phyloP scores from a whole-genome alignment of 192 early-diverging fungal genomes.

The Coemansia sp. region DNA sequence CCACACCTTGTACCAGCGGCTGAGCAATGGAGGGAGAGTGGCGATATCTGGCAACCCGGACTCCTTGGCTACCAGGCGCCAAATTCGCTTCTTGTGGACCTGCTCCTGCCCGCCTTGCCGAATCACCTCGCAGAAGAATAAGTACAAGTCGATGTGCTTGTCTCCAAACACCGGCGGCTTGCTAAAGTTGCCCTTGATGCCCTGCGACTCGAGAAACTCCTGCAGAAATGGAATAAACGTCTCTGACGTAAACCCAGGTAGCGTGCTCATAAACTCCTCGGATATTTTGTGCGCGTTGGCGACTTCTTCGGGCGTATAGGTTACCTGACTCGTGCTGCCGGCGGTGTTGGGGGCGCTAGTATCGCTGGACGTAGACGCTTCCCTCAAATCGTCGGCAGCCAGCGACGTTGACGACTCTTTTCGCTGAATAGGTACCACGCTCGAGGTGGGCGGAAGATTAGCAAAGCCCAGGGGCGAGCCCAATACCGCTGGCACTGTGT shows the following conservation, averaged over 20 bases:
- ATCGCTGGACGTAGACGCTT: constrained; percentile 44
- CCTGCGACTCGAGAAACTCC: constrained; percentile 42
- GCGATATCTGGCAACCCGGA: constrained; percentile 42
- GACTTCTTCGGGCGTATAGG: constrained; percentile 43
- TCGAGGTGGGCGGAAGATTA: constrained; percentile 18
- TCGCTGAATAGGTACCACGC: constrained; percentile 19
- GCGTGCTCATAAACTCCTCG: constrained; percentile 38
- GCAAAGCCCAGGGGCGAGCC: constrained; percentile 24
- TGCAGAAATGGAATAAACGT: constrained; percentile 43
- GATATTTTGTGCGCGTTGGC: constrained; percentile 36
- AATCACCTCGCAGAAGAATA: constrained; percentile 51
- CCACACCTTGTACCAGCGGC: constrained; percentile 55
- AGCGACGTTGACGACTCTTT: constrained; percentile 33
- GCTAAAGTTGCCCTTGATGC: constrained; percentile 33
- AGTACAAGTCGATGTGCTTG: constrained; percentile 35
- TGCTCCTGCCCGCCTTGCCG: constrained; percentile 46
- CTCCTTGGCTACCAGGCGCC: constrained; percentile 51
- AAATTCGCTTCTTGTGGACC: constrained; percentile 44
- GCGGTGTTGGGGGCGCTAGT: constrained; percentile 8
- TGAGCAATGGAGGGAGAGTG: constrained; percentile 49
- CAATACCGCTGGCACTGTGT: constrained; percentile 1
- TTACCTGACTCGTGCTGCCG: background rate
- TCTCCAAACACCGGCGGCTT: constrained; percentile 47
- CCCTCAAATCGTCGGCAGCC: constrained; percentile 31
- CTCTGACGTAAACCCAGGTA: constrained; percentile 38